phyloP scores from a whole-genome alignment of 2,329 filamentous ascomycete genomes.

The Sporothrix inflata region DNA sequence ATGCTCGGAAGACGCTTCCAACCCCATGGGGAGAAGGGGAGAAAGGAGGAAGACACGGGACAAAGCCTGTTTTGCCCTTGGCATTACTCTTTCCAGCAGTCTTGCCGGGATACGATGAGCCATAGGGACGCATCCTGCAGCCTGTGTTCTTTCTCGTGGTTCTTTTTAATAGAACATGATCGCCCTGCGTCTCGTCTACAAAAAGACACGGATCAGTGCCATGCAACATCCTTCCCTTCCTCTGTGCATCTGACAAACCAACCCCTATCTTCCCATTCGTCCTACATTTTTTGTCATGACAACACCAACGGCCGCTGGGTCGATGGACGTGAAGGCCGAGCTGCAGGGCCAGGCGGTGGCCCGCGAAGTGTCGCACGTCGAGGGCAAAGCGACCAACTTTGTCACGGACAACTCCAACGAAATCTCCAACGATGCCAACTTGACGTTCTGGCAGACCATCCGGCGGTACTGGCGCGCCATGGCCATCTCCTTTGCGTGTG shows the following conservation, averaged over 20 bases:
- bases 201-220: background rate
- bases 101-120: background rate
- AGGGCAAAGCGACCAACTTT: slow-evolving; percentile 25
- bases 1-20: background rate
- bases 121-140: background rate
- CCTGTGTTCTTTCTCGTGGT: background rate
- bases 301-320: background rate
- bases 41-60: background rate
- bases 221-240: background rate
- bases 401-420: slow-evolving; percentile 28
- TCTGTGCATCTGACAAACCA: background rate
- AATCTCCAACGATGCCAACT: slow-evolving; percentile 25
- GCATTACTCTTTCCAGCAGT: background rate
- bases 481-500: slow-evolving; percentile 29
- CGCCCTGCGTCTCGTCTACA: background rate
- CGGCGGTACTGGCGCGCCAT: slow-evolving; percentile 28
- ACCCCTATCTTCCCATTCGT: background rate
- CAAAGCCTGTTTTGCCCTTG: slow-evolving; percentile 10
- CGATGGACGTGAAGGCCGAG: slow-evolving; percentile 5
- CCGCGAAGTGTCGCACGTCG: slow-evolving; percentile 18
- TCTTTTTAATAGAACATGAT: slow-evolving; percentile 7
- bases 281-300: background rate
- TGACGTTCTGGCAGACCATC: slow-evolving; percentile 25
- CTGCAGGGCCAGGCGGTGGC: background rate
- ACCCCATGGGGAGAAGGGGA: slow-evolving; percentile 22